Conservation (phyloP, 164 flowering plant genomes). For the Euptelea pleiosperma region DNA sequence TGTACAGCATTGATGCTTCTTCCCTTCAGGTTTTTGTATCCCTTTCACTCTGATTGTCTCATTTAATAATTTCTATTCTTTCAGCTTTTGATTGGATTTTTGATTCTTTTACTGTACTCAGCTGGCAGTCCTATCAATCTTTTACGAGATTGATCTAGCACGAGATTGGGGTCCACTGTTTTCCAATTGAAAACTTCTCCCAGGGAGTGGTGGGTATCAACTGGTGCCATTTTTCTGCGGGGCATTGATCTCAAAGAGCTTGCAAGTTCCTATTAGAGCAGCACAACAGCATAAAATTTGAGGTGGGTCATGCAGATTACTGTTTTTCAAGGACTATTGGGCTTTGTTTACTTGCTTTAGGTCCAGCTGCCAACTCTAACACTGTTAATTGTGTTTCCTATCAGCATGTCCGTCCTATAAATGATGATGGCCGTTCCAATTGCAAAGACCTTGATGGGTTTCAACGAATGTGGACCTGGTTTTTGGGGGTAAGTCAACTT, state of each 20-base stretch:
- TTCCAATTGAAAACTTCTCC: slow-evolving; percentile 77
- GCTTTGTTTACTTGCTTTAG: neutral
- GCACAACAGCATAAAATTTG: slow-evolving; percentile 77
- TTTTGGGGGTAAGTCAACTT: too few relatives aligned
- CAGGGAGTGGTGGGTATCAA: slow-evolving; percentile 86
- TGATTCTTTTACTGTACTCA: slow-evolving; percentile 34
- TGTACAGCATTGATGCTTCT: slow-evolving; percentile 69
- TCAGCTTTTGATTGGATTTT: neutral
- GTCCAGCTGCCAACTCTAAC: neutral
- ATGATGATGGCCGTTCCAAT: slow-evolving; percentile 74
- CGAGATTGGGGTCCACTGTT: slow-evolving; percentile 81
- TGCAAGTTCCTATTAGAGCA: slow-evolving; percentile 77
- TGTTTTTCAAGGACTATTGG: neutral
- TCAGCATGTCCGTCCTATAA: slow-evolving; percentile 74
- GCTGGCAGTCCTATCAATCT: slow-evolving; percentile 62
- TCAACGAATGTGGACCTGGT: too few relatives aligned
- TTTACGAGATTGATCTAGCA: slow-evolving; percentile 67
- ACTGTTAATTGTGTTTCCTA: neutral
- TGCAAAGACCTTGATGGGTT: slow-evolving; percentile 79
- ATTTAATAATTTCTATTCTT: neutral
- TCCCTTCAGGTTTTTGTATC: slow-evolving; percentile 54
- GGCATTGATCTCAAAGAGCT: slow-evolving; percentile 84
- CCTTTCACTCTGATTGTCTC: neutral
- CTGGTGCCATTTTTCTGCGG: slow-evolving; percentile 61
- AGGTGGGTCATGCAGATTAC: slow-evolving; percentile 39